phyloP scores from a whole-genome alignment of 179 eudicot genomes.

The Actinidia chinensis region DNA sequence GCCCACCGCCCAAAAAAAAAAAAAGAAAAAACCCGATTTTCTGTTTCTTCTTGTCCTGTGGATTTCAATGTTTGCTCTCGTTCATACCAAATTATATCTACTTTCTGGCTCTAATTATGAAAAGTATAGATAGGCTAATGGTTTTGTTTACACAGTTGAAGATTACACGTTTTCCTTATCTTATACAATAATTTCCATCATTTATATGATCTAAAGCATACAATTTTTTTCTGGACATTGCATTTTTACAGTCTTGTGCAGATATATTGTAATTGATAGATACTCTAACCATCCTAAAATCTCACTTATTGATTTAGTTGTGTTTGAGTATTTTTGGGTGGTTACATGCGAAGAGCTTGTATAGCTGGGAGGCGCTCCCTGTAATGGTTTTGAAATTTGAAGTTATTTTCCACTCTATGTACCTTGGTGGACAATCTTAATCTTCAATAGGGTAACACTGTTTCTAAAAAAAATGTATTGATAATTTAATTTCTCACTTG shows the following conservation, averaged over 20 bases:
- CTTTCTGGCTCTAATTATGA: background rate
- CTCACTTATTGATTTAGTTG: conserved; percentile 39
- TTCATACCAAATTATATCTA: background rate
- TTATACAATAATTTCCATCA: background rate
- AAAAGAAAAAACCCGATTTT: too few relatives aligned
- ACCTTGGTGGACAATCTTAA: background rate
- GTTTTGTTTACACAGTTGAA: background rate
- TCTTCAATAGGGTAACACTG: background rate
- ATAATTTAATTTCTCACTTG: conserved; percentile 11
- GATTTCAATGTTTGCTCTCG: background rate
- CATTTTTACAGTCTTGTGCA: background rate
- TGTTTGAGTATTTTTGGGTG: conserved; percentile 75
- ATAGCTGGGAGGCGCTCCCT: conserved; percentile 63
- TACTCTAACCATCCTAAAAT: background rate
- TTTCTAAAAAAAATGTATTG: background rate
- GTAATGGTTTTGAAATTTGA: conserved; percentile 50
- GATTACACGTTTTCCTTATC: background rate
- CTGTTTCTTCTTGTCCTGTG: background rate
- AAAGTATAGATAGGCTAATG: background rate
- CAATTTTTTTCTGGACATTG: background rate
- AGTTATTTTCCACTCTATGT: background rate
- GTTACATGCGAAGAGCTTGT: conserved; percentile 61
- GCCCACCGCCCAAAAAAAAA: too few relatives aligned
- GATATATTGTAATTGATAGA: background rate
- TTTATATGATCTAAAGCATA: background rate